phyloP scores from a whole-genome alignment of 2,329 filamentous ascomycete genomes.

The Cyphellophora europaea region DNA sequence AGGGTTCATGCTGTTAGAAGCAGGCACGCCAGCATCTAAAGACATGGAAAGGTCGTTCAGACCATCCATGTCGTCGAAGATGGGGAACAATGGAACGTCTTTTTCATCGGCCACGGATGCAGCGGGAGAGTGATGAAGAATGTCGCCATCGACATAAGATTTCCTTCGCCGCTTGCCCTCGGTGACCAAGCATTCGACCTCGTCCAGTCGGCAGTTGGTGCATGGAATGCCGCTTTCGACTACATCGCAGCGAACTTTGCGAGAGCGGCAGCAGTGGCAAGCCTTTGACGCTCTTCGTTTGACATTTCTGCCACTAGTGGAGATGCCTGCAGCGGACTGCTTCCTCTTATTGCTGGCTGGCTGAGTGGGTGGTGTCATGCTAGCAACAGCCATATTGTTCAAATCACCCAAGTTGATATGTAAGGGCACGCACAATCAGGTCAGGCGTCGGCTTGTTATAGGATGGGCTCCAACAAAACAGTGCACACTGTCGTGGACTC shows the following conservation, averaged over 20 bases:
- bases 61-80: slow-evolving; percentile 20
- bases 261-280: slow-evolving; percentile 76
- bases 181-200: slow-evolving; percentile 50
- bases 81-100: slow-evolving; percentile 17
- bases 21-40: slow-evolving; percentile 3
- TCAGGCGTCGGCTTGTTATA: too few species aligned
- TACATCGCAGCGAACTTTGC: slow-evolving; percentile 90
- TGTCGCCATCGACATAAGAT: slow-evolving; percentile 43
- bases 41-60: slow-evolving; percentile 11
- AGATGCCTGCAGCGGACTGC: slow-evolving; percentile 46
- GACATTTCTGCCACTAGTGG: slow-evolving; percentile 46
- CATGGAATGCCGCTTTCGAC: slow-evolving; percentile 77
- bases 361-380: slow-evolving; percentile 18
- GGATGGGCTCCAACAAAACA: slow-evolving; percentile 39
- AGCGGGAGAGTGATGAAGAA: slow-evolving; percentile 14
- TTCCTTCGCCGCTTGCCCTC: slow-evolving; percentile 73
- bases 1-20: slow-evolving; percentile 20
- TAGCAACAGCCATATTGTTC: slow-evolving; percentile 18
- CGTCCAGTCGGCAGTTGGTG: slow-evolving; percentile 64
- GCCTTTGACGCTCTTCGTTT: slow-evolving; percentile 87
- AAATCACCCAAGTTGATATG: slow-evolving; percentile 27
- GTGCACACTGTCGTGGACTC: background rate
- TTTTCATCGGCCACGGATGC: slow-evolving; percentile 15
- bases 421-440: too few species aligned
- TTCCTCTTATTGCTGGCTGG: slow-evolving; percentile 41